phyloP scores from a whole-genome alignment of 2,329 filamentous ascomycete species.

The Lasiodiplodia sp. region DNA sequence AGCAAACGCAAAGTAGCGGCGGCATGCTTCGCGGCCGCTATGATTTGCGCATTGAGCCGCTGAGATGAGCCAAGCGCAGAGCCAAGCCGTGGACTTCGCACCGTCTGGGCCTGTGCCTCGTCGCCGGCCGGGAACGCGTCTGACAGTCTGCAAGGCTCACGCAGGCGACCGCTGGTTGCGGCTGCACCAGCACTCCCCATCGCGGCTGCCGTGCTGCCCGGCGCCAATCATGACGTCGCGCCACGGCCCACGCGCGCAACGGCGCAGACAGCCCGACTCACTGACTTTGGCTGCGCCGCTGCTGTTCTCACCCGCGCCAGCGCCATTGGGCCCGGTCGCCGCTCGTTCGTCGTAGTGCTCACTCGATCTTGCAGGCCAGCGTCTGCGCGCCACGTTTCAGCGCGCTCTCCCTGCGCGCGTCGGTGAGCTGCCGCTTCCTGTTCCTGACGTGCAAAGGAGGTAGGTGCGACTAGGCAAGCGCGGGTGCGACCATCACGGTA shows the following conservation, averaged over 20 bases:
- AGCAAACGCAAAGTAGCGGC: background rate
- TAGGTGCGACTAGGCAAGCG: slow-evolving; percentile 20
- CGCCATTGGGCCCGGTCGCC: background rate
- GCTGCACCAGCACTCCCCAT: background rate
- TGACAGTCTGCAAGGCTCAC: slow-evolving; percentile 21
- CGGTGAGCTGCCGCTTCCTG: slow-evolving; percentile 13
- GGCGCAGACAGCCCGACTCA: background rate
- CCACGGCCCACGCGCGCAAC: background rate
- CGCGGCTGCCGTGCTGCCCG: no score
- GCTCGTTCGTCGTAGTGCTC: slow-evolving; percentile 2
- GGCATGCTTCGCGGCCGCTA: background rate
- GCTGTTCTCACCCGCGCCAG: background rate
- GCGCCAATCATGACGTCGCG: slow-evolving; percentile 14
- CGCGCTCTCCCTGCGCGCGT: slow-evolving; percentile 19
- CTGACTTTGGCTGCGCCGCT: background rate
- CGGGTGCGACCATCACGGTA: background rate
- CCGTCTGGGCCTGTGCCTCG: slow-evolving; percentile 21
- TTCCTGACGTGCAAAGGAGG: slow-evolving; percentile 23
- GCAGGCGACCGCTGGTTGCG: background rate
- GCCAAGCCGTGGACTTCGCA: slow-evolving; percentile 10
- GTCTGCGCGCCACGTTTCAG: slow-evolving; percentile 26
- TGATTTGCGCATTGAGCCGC: slow-evolving; percentile 16
- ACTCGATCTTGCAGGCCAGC: slow-evolving; percentile 14
- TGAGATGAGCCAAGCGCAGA: slow-evolving; percentile 15
- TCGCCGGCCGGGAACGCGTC: slow-evolving; percentile 13